Conservation (phyloP, 768 basidiomycete genomes). For the Lactarius psammicola region DNA sequence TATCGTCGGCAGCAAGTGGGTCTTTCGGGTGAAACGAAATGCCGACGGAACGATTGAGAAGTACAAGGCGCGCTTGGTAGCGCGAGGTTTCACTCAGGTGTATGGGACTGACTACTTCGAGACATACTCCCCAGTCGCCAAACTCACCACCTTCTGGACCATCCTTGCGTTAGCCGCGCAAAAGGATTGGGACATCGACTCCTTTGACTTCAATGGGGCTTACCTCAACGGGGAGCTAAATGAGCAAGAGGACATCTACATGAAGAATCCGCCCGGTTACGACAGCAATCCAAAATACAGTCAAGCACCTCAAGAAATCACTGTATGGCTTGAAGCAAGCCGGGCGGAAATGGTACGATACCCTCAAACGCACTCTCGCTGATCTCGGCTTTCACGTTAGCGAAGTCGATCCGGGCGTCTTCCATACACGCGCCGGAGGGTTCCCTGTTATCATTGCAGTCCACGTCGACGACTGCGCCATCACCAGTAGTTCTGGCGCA, state of each 20-base stretch:
- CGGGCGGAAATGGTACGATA: constrained; percentile 30
- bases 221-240: constrained; percentile 27
- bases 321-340: constrained; percentile 31
- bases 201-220: constrained; percentile 39
- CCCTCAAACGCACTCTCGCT: neutral
- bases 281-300: neutral
- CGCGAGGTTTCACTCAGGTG: constrained; percentile 20
- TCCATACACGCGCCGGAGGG: neutral
- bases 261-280: constrained; percentile 25
- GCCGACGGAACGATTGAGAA: too few species aligned
- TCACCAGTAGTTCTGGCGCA: constrained; percentile 9
- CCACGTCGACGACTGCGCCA: constrained; percentile 29
- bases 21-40: too few species aligned
- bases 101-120: constrained; percentile 29
- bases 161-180: constrained; percentile 32
- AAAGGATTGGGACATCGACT: constrained; percentile 33
- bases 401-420: constrained; percentile 28
- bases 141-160: constrained; percentile 30
- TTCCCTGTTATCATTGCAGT: constrained; percentile 24
- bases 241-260: neutral
- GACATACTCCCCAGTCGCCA: constrained; percentile 39
- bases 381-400: constrained; percentile 22
- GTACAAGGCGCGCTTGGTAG: too few species aligned
- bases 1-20: constrained; percentile 27
- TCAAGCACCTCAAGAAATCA: constrained; percentile 21